These are phyloP conservation scores for Cicer chorassanicum DNA, from an alignment of 306 rosid species.

Conservation along the genomic window DNA sequence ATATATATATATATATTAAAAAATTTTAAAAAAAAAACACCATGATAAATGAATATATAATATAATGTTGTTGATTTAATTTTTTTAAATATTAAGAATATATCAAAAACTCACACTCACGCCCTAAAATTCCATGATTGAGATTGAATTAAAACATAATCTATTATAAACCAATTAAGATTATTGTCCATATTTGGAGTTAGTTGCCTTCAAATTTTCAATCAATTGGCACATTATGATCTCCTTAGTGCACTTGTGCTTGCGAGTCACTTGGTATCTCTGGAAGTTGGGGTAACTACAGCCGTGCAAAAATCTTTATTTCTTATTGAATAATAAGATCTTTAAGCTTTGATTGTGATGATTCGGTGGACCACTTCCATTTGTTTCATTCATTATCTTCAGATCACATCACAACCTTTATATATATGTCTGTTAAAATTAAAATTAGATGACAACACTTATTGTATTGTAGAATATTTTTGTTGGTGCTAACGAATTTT, in stretches of 20 bases:
- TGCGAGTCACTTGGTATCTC: neutral
- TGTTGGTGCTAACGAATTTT: no score
- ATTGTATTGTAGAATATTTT: neutral
- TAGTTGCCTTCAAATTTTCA: neutral
- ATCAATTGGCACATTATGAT: constrained; percentile 14
- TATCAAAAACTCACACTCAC: no score
- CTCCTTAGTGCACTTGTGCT: neutral
- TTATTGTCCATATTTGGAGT: no score
- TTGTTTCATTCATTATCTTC: constrained; percentile 31
- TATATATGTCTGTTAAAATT: neutral
- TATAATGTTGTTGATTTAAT: no score
- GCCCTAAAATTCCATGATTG: no score
- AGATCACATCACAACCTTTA: constrained; percentile 36
- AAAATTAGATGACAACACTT: neutral
- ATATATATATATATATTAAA: no score
- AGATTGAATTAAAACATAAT: no score
- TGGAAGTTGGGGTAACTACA: constrained; percentile 13
- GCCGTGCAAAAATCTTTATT: neutral
- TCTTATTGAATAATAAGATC: neutral
- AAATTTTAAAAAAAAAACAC: no score
- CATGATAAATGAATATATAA: no score
- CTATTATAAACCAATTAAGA: no score
- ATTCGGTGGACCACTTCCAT: constrained; percentile 37
- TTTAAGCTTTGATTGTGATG: neutral
- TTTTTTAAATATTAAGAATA: no score